Base-by-base conservation (phyloP, 1,284 basidiomycete genomes). In the Schizophyllum amplum region DNA sequence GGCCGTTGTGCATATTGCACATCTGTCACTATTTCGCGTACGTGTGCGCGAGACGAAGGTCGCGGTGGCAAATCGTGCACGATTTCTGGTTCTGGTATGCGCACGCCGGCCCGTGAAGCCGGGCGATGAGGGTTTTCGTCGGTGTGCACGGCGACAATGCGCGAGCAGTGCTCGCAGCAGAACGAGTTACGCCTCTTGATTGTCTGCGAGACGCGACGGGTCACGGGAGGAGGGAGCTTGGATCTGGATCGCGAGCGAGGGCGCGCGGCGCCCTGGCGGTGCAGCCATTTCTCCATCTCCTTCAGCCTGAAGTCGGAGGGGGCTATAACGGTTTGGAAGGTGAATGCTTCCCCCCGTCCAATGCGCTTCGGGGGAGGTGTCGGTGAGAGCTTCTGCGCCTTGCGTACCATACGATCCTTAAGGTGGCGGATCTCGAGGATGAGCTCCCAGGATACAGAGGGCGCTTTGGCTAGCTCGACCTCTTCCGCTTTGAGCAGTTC, bases 321-420 rank as follows among this genome's bases (percentile, higher is more conserved):
- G 0, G 86, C 85, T 52, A 84, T 74, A 47, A 86, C 71, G 9
- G 83, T 82, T 60, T 83, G 80, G 67, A 86, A 86, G 49, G 77
- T 70, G 55, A 74, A 69, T 4, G 66, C 64, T 24, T 72, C 71
- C 2, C 67, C 72, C 59, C 57, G 71, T 55, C 61, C 69, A 60
- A 66, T 64, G 67, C 70, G 70, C 67, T 70, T 71, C 64, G 67
- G 60, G 5, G 71, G 67, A 48, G 70, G 73, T 53, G 67, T 65
- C 61, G 69, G 74, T 62, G 79, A 68, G 52, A 87, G 71, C 59
- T 81, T 79, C 62, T 82, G 81, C 67, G 84, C 87, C 64, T 88
- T 88, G 68, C 85, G 83, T 60, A 87, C 80, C 84, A 89, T 87
- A 55, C 86, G 78, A 66, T 88, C 87, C 71, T 88, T 88, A 63